Evolutionary conservation across 768 basidiomycete genomes (phyloP).

Genomic region (Lactarius sanguifluus): DNA sequence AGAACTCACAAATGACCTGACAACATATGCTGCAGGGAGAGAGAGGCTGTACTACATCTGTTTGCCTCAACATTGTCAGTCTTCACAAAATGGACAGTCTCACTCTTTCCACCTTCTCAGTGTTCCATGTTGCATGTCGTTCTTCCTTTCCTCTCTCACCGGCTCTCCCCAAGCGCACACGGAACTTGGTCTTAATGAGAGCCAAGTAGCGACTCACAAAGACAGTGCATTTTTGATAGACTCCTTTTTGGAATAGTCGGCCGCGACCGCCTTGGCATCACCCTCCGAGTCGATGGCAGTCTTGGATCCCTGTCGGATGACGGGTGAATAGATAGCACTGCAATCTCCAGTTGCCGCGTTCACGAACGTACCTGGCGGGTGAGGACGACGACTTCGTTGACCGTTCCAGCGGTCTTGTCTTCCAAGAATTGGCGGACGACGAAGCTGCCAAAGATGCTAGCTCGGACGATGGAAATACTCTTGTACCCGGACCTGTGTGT

Average conservation of each 20-base stretch:
- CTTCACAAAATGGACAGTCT: no score
- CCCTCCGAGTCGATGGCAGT: constrained; percentile 16
- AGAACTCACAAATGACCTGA: constrained; percentile 88
- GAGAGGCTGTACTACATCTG: constrained; percentile 62
- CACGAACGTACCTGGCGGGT: constrained; percentile 20
- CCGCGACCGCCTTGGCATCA: constrained; percentile 13
- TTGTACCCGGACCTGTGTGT: constrained; percentile 23
- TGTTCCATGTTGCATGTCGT: no score
- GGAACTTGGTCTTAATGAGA: no score
- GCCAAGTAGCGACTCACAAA: no score
- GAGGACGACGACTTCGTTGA: constrained; percentile 25
- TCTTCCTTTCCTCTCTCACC: no score
- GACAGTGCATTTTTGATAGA: constrained; percentile 15
- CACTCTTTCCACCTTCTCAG: no score
- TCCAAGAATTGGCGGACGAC: constrained; percentile 21
- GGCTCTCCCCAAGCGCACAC: no score
- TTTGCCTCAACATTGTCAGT: no score
- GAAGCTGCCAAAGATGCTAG: constrained; percentile 25
- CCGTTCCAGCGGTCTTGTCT: constrained; percentile 15
- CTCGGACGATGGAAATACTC: constrained; percentile 27
- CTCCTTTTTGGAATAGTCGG: constrained; percentile 23
- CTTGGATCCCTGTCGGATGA: constrained; percentile 32
- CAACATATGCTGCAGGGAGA: constrained; percentile 96
- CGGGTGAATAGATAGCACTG: neutral
- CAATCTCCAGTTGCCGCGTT: neutral